A percentile compares a stretch with the other conserved stretches of the same genome.
phyloP scores from a whole-genome alignment of 495 filamentous ascomycete species.

The Sporormia fimetaria region DNA sequence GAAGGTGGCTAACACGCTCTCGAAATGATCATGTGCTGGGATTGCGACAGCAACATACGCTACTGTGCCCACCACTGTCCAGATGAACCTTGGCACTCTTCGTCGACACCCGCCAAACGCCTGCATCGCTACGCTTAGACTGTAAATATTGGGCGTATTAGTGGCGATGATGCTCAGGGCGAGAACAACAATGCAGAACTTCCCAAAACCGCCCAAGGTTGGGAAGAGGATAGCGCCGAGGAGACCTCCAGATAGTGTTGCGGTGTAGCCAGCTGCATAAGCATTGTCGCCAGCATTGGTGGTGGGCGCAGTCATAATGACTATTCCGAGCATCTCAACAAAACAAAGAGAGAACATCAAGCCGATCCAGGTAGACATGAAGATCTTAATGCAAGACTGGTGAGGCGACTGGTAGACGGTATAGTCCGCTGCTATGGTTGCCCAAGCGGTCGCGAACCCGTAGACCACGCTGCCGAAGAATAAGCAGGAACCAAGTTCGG shows the following conservation, averaged over 20 bases:
- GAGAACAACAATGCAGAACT: conserved; percentile 73
- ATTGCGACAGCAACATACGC: conserved; percentile 67
- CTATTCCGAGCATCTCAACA: conserved; percentile 68
- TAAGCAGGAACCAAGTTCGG: conserved; percentile 54
- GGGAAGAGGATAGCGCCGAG: conserved; percentile 51
- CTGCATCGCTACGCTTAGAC: conserved; percentile 64
- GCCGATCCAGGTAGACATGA: conserved; percentile 58
- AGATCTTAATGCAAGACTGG: conserved; percentile 49
- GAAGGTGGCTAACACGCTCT: conserved; percentile 61
- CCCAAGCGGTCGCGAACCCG: conserved; percentile 71
- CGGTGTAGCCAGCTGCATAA: conserved; percentile 49
- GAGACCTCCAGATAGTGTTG: conserved; percentile 53
- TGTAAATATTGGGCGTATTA: conserved; percentile 83
- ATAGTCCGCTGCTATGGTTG: conserved; percentile 69
- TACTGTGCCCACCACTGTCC: conserved; percentile 56
- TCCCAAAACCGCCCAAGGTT: conserved; percentile 60
- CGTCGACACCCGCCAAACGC: conserved; percentile 53
- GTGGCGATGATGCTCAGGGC: conserved; percentile 71
- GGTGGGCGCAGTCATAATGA: conserved; percentile 37
- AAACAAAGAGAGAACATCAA: conserved; percentile 64
- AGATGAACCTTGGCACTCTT: conserved; percentile 65
- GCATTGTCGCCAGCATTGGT: conserved; percentile 27
- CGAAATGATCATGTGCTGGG: conserved; percentile 65
- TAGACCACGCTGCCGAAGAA: conserved; percentile 55
- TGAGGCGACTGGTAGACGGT: conserved; percentile 52